Evolutionary conservation across 2,329 filamentous ascomycete genomes (phyloP), one percentile per base, ranked within the genome.

Genomic region (Paraphoma sp.): DNA sequence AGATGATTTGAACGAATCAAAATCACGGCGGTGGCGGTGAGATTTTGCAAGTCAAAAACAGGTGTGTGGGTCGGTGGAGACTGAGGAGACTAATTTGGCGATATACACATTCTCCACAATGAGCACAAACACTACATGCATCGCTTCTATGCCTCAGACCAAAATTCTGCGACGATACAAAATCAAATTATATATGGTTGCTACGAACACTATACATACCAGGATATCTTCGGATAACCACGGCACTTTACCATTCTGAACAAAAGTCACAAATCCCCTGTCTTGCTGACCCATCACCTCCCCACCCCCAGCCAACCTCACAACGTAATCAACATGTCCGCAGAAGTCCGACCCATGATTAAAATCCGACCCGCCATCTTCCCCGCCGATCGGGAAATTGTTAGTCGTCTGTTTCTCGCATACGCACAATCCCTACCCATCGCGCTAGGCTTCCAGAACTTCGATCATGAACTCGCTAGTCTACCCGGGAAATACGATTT

Each of bases 381-480:
- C 18, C 69, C 77, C 18, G 51, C 70, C 41, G 83, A 86, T 54
- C 64, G 80, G 23, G 49, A 67, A 18, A 72, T 71, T 16, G 76
- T 74, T 17, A 60, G 51, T 11, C 42, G 48, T 14, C 70, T 81
- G 18, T 81, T 81, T 63, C 65, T 67, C 43, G 73, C 67, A 40
- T 81, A 80, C 61, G 73, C 77, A 6, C 48, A 67, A 18, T 77
- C 79, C 1, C 75, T 87, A 1, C 76, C 76, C 17, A 78, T 87
- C 49, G 84, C 86, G 61, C 82, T 87, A 36, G 77, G 79, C 10
- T 88, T 85, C 65, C 85, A 88, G 69, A 76, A 79, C 56, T 87
- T 86, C 71, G 66, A 77, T 9, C 65, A 76, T 9, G 86, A 88
- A 67, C 75, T 88, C 17, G 73, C 78, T 6, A 75, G 69, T 8